A percentile compares a stretch with the other conserved stretches of the same genome.
Evolutionary conservation across 345 rosid genomes (phyloP).

Genomic region (Trapa incisa): DNA sequence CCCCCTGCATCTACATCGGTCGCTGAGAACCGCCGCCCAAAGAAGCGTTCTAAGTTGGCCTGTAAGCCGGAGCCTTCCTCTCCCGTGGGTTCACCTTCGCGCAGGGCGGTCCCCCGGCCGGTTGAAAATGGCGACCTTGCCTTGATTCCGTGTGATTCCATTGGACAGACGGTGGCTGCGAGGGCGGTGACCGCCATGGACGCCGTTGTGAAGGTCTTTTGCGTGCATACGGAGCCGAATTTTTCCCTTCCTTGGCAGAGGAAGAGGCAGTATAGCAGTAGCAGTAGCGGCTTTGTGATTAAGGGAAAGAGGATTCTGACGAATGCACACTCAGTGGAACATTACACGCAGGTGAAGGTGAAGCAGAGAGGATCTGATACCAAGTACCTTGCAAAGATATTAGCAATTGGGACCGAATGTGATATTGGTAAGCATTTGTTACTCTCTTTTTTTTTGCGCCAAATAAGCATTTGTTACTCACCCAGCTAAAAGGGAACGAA

Average conservation of each 20-base stretch:
- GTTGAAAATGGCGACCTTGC: conserved; percentile 12
- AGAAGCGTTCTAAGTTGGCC: conserved; percentile 19
- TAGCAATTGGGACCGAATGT: conserved; percentile 84
- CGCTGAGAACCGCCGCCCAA: conserved; percentile 21
- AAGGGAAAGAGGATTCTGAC: conserved; percentile 70
- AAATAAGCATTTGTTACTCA: too few relatives aligned
- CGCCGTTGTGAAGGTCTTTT: conserved; percentile 81
- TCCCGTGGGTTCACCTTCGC: conserved; percentile 5
- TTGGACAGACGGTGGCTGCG: neutral
- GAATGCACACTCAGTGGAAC: conserved; percentile 87
- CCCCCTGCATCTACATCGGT: conserved; percentile 8
- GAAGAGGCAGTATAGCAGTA: conserved; percentile 74
- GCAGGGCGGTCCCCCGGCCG: conserved; percentile 9
- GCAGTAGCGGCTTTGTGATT: conserved; percentile 71
- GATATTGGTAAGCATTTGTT: conserved; percentile 48
- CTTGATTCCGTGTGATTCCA: neutral
- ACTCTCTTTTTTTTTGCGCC: too few relatives aligned
- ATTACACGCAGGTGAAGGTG: conserved; percentile 78
- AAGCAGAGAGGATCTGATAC: conserved; percentile 85
- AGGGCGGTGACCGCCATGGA: conserved; percentile 73
- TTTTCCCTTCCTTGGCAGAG: conserved; percentile 88
- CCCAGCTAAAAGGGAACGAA: too few relatives aligned
- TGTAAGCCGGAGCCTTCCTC: conserved; percentile 18
- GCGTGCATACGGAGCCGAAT: conserved; percentile 87
- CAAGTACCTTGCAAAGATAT: conserved; percentile 72